Conservation (phyloP, 345 rosid genomes). For the Microthlaspi erraticum region DNA sequence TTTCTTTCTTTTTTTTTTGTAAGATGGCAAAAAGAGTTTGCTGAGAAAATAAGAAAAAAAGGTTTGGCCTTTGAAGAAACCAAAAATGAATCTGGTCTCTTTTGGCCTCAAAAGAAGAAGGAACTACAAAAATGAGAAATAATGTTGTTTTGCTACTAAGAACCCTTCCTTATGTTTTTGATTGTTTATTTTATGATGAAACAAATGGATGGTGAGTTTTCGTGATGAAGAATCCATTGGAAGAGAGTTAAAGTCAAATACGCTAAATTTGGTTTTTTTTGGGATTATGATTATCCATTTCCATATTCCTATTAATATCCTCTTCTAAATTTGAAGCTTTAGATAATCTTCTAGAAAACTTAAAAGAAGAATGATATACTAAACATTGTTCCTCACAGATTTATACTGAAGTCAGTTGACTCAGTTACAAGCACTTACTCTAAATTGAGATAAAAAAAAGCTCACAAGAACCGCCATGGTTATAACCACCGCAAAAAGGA, state of each 20-base stretch:
- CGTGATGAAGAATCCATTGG: constrained; percentile 32
- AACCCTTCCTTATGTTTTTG: constrained; percentile 18
- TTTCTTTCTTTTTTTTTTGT: not conserved
- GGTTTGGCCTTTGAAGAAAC: constrained; percentile 50
- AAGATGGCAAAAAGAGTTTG: constrained; percentile 38
- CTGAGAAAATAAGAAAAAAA: constrained; percentile 28
- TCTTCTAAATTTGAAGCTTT: constrained; percentile 26
- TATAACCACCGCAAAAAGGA: constrained; percentile 8
- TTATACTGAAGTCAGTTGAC: constrained; percentile 24
- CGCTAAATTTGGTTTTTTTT: constrained; percentile 34
- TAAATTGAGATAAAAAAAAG: constrained; percentile 36
- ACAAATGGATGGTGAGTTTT: constrained; percentile 30
- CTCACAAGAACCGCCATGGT: constrained; percentile 29
- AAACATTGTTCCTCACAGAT: constrained; percentile 23
- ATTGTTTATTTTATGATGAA: constrained; percentile 10
- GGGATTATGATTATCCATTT: constrained; percentile 36
- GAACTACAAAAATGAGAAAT: constrained; percentile 20
- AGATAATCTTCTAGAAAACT: not conserved
- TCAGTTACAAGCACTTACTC: constrained; percentile 31
- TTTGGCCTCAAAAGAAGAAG: constrained; percentile 45
- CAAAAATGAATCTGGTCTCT: constrained; percentile 53
- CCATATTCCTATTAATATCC: constrained; percentile 35
- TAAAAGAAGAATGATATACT: constrained; percentile 25
- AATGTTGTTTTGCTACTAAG: constrained; percentile 2
- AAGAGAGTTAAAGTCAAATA: constrained; percentile 31